Conservation (phyloP, 2,329 filamentous ascomycete genomes). For the Dothistroma pini region DNA sequence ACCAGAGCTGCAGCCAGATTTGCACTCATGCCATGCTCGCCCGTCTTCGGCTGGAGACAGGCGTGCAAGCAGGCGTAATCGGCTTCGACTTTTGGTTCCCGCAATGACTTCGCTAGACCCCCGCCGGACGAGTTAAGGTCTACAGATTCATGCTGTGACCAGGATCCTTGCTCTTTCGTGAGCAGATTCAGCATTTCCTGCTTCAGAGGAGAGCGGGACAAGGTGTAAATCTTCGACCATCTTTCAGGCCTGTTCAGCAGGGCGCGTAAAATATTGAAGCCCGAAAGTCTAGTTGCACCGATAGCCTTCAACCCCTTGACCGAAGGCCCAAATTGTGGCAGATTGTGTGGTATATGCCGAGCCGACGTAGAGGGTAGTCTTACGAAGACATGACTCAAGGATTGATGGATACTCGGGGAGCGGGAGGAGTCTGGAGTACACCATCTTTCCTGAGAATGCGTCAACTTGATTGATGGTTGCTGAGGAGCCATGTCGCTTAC, state of each 20-base stretch:
- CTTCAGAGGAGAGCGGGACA: slow-evolving; percentile 44
- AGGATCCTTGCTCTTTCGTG: slow-evolving; percentile 6
- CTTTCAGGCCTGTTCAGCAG: slow-evolving; percentile 42
- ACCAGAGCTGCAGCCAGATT: slow-evolving; percentile 44
- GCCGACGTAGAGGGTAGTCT: slow-evolving; percentile 9
- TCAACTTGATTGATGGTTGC: not conserved
- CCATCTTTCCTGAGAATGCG: not conserved
- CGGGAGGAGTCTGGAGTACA: not conserved
- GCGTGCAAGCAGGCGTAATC: slow-evolving; percentile 52
- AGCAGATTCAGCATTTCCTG: slow-evolving; percentile 13
- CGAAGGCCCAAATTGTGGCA: slow-evolving; percentile 41
- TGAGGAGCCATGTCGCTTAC: no score
- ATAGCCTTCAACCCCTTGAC: slow-evolving; percentile 45
- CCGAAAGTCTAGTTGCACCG: slow-evolving; percentile 51
- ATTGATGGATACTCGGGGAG: not conserved
- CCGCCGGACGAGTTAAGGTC: slow-evolving; percentile 32
- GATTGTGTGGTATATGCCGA: slow-evolving; percentile 47
- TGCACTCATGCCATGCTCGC: slow-evolving; percentile 31
- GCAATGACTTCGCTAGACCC: slow-evolving; percentile 33
- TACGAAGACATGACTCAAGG: slow-evolving; percentile 4
- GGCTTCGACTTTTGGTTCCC: slow-evolving; percentile 29
- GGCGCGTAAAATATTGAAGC: slow-evolving; percentile 47
- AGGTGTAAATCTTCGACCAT: slow-evolving; percentile 49
- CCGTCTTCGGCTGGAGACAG: slow-evolving; percentile 40
- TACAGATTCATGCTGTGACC: slow-evolving; percentile 16